Conservation (phyloP, 306 rosid genomes). For the Trichosanthes cucumerina region DNA sequence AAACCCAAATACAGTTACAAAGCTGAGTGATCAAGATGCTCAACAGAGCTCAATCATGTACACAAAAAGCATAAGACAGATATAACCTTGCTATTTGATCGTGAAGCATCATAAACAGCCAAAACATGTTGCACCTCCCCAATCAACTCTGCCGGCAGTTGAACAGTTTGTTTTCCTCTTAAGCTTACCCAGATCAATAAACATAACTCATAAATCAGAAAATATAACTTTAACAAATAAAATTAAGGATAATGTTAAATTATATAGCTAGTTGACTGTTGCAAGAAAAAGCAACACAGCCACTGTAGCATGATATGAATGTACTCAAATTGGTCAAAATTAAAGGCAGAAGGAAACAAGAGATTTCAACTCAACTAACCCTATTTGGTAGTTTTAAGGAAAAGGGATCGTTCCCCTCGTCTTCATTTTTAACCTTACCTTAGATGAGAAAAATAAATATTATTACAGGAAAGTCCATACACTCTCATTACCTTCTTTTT, state of each 20-base stretch:
- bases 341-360: neutral
- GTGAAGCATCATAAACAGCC: conserved; percentile 52
- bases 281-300: neutral
- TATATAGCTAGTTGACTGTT: neutral
- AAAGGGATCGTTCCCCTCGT: neutral
- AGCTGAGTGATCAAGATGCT: neutral
- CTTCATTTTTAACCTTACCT: neutral
- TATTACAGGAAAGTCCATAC: neutral
- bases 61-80: conserved; percentile 9
- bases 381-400: neutral
- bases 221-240: neutral
- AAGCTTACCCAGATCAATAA: conserved; percentile 40
- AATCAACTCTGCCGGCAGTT: conserved; percentile 60
- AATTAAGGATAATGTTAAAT: neutral
- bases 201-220: conserved; percentile 6
- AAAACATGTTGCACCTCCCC: conserved; percentile 70
- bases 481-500: no score
- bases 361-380: neutral
- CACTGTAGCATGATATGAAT: neutral
- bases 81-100: conserved; percentile 51
- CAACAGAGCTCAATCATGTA: neutral
- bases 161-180: conserved; percentile 66
- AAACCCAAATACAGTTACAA: conserved; percentile 13
- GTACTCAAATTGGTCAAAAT: neutral
- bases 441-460: neutral